Percentiles rank a stretch among this genome's conserved stretches.
These are phyloP conservation scores for Colletotrichum lini DNA, from an alignment of 2,329 filamentous ascomycete genomes.

Conservation along the genomic window DNA sequence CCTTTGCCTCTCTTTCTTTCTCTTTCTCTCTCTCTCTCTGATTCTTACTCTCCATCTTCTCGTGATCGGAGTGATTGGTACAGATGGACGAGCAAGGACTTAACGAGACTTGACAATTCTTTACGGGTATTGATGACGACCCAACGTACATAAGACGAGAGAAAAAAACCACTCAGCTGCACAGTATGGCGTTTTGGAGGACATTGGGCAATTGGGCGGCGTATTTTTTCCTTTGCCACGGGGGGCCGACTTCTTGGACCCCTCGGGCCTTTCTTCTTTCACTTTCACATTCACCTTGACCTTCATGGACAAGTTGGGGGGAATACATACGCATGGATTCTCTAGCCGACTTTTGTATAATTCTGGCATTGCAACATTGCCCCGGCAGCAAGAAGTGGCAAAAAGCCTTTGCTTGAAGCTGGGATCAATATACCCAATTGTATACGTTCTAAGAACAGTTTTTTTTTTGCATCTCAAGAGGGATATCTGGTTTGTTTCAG, in stretches of 20 bases:
- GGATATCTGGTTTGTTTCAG: not conserved
- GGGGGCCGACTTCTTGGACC: not conserved
- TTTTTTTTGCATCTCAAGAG: too few relatives aligned
- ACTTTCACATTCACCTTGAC: not conserved
- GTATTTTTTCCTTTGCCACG: conserved; percentile 18
- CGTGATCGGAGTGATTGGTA: too few relatives aligned
- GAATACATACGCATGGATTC: not conserved
- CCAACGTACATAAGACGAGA: conserved; percentile 29
- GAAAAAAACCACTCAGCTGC: conserved; percentile 16
- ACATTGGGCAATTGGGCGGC: conserved; percentile 30
- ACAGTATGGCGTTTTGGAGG: conserved; percentile 38
- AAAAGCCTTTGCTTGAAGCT: not conserved
- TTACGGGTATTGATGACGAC: conserved; percentile 25
- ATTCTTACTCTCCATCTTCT: too few relatives aligned
- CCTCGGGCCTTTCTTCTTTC: conserved; percentile 12
- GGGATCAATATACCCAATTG: conserved; percentile 13
- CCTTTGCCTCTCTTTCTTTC: too few relatives aligned
- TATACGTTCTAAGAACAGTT: too few relatives aligned
- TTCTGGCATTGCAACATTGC: not conserved
- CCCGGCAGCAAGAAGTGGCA: not conserved
- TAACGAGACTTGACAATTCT: conserved; percentile 12
- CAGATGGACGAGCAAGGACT: conserved; percentile 6
- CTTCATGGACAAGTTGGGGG: not conserved
- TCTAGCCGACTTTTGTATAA: conserved; percentile 21
- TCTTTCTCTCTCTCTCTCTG: too few relatives aligned